Evolutionary conservation across 345 rosid species (phyloP).

Genomic region (Rhodamnia rubescens): DNA sequence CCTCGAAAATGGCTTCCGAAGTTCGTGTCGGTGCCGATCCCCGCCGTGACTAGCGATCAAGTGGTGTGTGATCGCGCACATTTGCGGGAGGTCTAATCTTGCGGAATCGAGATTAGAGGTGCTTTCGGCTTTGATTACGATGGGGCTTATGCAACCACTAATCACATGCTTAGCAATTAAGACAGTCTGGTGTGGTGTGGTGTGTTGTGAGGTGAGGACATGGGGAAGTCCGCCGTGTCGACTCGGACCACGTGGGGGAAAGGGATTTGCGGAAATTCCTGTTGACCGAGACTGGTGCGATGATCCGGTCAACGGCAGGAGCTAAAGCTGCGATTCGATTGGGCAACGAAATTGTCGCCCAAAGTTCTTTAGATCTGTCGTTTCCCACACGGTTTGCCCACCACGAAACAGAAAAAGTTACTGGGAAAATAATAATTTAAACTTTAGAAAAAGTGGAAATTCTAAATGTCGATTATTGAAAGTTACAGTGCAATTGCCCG

Average conservation of each 20-base stretch:
- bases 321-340: not conserved
- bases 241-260: not conserved
- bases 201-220: not conserved
- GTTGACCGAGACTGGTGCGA: not conserved
- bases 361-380: not conserved
- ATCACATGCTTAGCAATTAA: not conserved
- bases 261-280: not conserved
- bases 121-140: not conserved
- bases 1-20: not conserved
- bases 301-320: not conserved
- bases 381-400: not conserved
- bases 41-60: not conserved
- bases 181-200: not conserved
- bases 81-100: not conserved
- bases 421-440: not conserved
- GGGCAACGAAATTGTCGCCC: not conserved
- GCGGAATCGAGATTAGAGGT: not conserved
- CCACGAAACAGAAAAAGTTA: not conserved
- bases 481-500: not conserved
- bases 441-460: not conserved
- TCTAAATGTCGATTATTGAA: not conserved
- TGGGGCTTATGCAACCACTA: not conserved
- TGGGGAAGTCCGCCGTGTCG: not conserved
- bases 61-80: not conserved
- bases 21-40: accelerated